Evolutionary conservation across 2,329 filamentous ascomycete genomes (phyloP).

Genomic region (Amylocarpus encephaloides): DNA sequence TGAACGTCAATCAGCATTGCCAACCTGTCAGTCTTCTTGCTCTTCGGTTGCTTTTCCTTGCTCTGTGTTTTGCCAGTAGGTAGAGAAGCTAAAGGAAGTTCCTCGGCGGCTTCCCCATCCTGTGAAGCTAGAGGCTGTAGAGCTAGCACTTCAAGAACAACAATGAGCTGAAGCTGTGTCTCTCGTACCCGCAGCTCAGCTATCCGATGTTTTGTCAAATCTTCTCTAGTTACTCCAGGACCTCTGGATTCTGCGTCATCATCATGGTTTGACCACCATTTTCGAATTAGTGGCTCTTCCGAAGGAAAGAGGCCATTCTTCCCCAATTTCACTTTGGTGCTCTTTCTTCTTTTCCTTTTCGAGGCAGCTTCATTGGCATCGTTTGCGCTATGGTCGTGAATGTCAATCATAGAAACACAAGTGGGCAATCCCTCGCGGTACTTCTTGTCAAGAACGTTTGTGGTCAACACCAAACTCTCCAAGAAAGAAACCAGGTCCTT

Average conservation of each 20-base stretch:
- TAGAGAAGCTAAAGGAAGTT: conserved; percentile 27
- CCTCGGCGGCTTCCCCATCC: conserved; percentile 29
- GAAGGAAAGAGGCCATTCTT: conserved; percentile 62
- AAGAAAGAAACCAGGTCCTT: conserved; percentile 61
- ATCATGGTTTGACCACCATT: conserved; percentile 65
- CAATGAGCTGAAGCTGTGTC: conserved; percentile 73
- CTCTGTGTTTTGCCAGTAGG: conserved; percentile 16
- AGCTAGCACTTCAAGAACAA: conserved; percentile 70
- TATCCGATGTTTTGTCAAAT: conserved; percentile 53
- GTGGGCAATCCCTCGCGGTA: conserved; percentile 65
- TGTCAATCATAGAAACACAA: conserved; percentile 49
- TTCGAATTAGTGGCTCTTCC: conserved; percentile 58
- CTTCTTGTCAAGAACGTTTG: conserved; percentile 68
- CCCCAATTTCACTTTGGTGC: conserved; percentile 56
- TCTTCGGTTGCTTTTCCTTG: conserved; percentile 24
- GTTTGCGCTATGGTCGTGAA: conserved; percentile 45
- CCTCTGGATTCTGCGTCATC: conserved; percentile 42
- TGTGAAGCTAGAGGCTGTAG: conserved; percentile 50
- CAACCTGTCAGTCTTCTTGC: conserved; percentile 48
- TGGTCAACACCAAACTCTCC: conserved; percentile 60
- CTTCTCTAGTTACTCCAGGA: conserved; percentile 40
- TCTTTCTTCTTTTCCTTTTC: conserved; percentile 42
- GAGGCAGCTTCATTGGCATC: conserved; percentile 40
- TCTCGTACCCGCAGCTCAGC: conserved; percentile 65
- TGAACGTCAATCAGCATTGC: conserved; percentile 63